Evolutionary conservation across 2,329 filamentous ascomycete species (phyloP), one percentile per base, ranked within the genome.

Genomic region (Cyphellophora attinorum): DNA sequence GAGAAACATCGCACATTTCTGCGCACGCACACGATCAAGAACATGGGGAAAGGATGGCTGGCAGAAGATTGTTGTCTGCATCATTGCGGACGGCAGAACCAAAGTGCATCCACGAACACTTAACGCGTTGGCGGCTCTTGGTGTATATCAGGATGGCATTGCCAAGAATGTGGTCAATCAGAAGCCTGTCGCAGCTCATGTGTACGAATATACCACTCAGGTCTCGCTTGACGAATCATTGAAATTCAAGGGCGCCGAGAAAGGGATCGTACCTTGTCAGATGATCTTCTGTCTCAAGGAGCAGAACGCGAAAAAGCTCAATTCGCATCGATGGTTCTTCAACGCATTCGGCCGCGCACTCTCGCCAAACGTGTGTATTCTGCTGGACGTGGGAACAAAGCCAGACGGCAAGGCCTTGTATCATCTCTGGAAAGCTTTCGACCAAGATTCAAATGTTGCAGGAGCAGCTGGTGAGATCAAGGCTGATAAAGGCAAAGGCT

Each of bases 221-320:
- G 91, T 98, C 8, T 96, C 89, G 1, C 73, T 98, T 6, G 91
- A 98, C 56, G 74, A 88, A 0, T 89, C 95, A 48, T 74, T 98
- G 45, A 95, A 95, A 59, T 98, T 98, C 69, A 98, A 98, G 66
- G 91, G 93, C 19, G 91, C 91, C 1, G 93, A 98, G 61, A 98
- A 98, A 67, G 91, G 93, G 19, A 98, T 98, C 47, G 85, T 96
- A 10, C 93, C 91, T 1, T 93, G 86, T 54, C 91, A 98, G 63
- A 85, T 98, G 68, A 89, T 98, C 51, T 98, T 98, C 60, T 98
- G 93, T 53, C 66, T 98, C 42, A 98, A 98, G 64, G 91, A 98
- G 58, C 88, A 91, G 65, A 98, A 98, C 57, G 76, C 82, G 55
- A 93, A 94, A 63, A 98, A 98, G 65, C 74, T 98, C 49, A 98